Percentiles rank a stretch among this genome's conserved stretches.
Conservation (phyloP, 1,139 yeast species). For the Debaryomyces subglobosus region DNA sequence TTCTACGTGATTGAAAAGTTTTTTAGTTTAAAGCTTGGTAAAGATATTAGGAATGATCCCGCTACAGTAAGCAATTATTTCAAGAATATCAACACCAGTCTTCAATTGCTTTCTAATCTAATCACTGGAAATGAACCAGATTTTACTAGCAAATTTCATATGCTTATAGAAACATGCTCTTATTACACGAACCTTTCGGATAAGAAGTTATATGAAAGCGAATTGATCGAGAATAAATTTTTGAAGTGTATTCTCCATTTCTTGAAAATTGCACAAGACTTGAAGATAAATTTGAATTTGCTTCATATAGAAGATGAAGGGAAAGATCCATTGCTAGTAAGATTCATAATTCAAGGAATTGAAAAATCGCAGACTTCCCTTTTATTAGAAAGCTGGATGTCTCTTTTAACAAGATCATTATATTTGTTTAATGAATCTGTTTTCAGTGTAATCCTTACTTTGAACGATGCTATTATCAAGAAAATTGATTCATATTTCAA, state of each 20-base stretch:
- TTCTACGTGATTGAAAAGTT: constrained; percentile 52
- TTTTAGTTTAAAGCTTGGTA: constrained; percentile 32
- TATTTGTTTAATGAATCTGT: constrained; percentile 53
- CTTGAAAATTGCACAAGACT: constrained; percentile 36
- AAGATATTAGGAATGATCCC: constrained; percentile 23
- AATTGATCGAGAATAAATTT: constrained; percentile 32
- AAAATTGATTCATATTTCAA: constrained; percentile 46
- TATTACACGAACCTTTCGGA: constrained; percentile 20
- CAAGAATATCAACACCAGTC: constrained; percentile 31
- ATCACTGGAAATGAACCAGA: constrained; percentile 60
- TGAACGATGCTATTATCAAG: constrained; percentile 53
- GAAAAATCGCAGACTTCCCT: constrained; percentile 35
- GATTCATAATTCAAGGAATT: constrained; percentile 45
- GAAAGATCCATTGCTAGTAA: constrained; percentile 36
- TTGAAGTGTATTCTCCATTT: constrained; percentile 34
- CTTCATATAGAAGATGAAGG: constrained; percentile 36
- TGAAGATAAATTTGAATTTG: constrained; percentile 32
- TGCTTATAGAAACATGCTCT: constrained; percentile 31
- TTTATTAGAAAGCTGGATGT: constrained; percentile 51
- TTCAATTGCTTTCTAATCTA: constrained; percentile 48
- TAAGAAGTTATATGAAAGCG: constrained; percentile 25
- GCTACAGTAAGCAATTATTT: constrained; percentile 25
- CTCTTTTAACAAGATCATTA: constrained; percentile 46
- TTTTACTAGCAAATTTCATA: constrained; percentile 43
- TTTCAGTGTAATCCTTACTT: constrained; percentile 51